phyloP scores from a whole-genome alignment of 1,139 yeast species.

The Kurtzmaniella quercitrusa region DNA sequence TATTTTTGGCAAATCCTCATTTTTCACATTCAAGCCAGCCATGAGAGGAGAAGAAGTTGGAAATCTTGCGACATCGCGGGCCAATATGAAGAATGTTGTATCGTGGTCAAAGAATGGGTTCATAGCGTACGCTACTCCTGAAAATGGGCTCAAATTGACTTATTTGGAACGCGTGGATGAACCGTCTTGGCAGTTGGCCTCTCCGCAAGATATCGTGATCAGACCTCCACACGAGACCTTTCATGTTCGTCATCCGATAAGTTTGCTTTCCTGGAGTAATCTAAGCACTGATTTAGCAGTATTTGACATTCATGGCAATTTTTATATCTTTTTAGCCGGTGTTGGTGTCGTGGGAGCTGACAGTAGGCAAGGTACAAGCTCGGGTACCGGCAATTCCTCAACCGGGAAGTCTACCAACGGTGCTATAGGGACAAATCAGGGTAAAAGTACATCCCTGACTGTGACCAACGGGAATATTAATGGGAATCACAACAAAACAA shows the following conservation, averaged over 20 bases:
- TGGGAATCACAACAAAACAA: conserved; percentile 2
- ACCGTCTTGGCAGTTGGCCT: conserved; percentile 59
- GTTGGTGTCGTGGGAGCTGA: conserved; percentile 29
- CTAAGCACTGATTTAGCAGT: conserved; percentile 53
- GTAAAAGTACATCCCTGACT: conserved; percentile 3
- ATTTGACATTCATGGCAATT: conserved; percentile 47
- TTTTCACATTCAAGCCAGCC: background rate
- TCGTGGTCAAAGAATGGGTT: conserved; percentile 79
- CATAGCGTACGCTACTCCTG: conserved; percentile 52
- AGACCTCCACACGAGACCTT: conserved; percentile 23
- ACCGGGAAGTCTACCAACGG: too few relatives aligned
- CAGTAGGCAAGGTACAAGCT: background rate
- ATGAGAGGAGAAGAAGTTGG: conserved; percentile 1
- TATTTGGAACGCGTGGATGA: conserved; percentile 66
- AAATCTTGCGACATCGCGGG: background rate
- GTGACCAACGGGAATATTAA: conserved; percentile 9
- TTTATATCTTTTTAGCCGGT: conserved; percentile 45
- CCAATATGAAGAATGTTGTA: conserved; percentile 17
- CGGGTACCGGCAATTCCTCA: background rate
- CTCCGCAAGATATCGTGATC: conserved; percentile 40
- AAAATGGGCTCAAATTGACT: conserved; percentile 44
- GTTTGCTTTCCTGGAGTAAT: conserved; percentile 45
- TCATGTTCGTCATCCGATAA: conserved; percentile 19
- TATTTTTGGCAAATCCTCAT: background rate
- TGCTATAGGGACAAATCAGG: background rate